These are phyloP conservation scores for Blastomyces gilchristii DNA, from an alignment of 2,329 filamentous ascomycete genomes.

Conservation along the genomic window DNA sequence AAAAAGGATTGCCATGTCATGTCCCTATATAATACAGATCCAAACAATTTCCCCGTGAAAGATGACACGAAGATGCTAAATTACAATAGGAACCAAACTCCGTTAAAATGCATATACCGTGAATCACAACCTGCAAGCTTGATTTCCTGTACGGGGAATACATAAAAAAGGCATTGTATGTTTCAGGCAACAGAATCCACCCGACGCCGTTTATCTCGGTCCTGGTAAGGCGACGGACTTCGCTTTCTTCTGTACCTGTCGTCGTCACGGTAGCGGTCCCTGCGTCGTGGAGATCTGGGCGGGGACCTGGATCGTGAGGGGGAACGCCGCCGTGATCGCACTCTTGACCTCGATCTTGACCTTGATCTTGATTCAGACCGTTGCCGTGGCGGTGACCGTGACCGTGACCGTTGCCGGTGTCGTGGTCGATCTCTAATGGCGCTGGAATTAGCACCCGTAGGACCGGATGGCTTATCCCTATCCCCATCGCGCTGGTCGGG, in stretches of 20 bases:
- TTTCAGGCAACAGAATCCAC: constrained; percentile 18
- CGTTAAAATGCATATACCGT: neutral
- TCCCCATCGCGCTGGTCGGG: constrained; percentile 33
- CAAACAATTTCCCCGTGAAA: neutral
- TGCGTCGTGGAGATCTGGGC: constrained; percentile 14
- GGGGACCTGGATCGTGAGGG: constrained; percentile 37
- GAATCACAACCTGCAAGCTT: neutral
- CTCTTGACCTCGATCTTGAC: constrained; percentile 44
- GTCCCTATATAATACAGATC: neutral
- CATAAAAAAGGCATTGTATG: neutral
- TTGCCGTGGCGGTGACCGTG: constrained; percentile 13
- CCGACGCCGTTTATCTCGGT: constrained; percentile 34
- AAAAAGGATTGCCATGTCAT: neutral
- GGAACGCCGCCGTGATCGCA: constrained; percentile 39
- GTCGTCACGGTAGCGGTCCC: constrained; percentile 37
- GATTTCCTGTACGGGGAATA: neutral
- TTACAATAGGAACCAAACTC: neutral
- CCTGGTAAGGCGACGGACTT: constrained; percentile 34
- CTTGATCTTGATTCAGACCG: constrained; percentile 32
- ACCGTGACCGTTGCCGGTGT: constrained; percentile 18
- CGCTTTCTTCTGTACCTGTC: constrained; percentile 29
- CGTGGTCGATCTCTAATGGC: constrained; percentile 29
- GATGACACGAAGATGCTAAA: neutral
- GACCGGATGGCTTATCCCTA: constrained; percentile 21
- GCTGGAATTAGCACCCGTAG: constrained; percentile 40